phyloP scores from a whole-genome alignment of 148 eudicot genomes.

The Cornus suecica region DNA sequence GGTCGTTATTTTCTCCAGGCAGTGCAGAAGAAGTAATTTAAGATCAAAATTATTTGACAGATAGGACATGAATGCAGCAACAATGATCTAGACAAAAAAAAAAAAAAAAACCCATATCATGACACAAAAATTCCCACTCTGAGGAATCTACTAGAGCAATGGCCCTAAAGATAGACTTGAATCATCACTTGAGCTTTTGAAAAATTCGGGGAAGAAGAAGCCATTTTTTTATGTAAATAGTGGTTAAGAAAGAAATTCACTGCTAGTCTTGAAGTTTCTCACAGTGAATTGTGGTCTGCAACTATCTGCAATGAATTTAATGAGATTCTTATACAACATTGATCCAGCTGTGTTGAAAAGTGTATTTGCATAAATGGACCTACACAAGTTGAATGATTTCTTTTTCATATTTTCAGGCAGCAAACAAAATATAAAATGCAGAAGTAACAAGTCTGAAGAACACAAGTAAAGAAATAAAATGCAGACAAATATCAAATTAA shows the following conservation, averaged over 20 bases:
- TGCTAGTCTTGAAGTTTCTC: not conserved
- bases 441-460: not conserved
- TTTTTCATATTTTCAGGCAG: too few species aligned
- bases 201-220: not conserved
- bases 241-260: not conserved
- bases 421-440: not conserved
- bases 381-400: too few species aligned
- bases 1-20: not conserved
- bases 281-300: too few species aligned
- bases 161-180: not conserved
- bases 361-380: too few species aligned
- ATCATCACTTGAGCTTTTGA: not conserved
- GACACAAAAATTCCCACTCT: too few species aligned
- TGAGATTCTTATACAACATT: not conserved
- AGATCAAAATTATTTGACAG: not conserved
- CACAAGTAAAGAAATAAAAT: not conserved
- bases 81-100: not conserved
- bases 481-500: not conserved
- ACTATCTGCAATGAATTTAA: not conserved
- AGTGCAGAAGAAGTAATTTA: not conserved
- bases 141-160: not conserved
- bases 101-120: too few species aligned
- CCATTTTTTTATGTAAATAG: not conserved
- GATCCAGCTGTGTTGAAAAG: too few species aligned
- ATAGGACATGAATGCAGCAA: not conserved